These are phyloP conservation scores for Candida parachauliodes DNA, from an alignment of 805 yeast genomes.

Conservation along the genomic window DNA sequence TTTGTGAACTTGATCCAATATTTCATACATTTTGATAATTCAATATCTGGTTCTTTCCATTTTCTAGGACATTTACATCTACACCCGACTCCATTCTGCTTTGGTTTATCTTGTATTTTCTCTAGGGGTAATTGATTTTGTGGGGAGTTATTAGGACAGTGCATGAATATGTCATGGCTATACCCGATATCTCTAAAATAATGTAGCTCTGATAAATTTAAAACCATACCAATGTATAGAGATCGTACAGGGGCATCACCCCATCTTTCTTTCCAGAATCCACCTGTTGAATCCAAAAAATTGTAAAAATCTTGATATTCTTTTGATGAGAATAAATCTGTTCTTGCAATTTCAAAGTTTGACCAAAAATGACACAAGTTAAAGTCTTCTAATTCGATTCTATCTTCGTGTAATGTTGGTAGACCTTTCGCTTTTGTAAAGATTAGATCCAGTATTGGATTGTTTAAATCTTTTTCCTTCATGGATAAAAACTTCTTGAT, in stretches of 20 bases:
- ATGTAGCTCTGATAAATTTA: slow-evolving; percentile 69
- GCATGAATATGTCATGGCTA: slow-evolving; percentile 72
- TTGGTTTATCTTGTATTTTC: slow-evolving; percentile 31
- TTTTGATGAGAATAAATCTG: slow-evolving; percentile 67
- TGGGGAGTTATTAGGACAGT: slow-evolving; percentile 69
- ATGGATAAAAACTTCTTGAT: slow-evolving; percentile 19
- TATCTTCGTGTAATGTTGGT: slow-evolving; percentile 44
- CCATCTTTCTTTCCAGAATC: slow-evolving; percentile 92
- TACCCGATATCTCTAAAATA: slow-evolving; percentile 94
- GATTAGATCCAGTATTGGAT: slow-evolving; percentile 34
- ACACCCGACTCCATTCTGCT: slow-evolving; percentile 66
- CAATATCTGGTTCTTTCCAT: slow-evolving; percentile 44
- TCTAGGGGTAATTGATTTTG: slow-evolving; percentile 46
- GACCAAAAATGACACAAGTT: slow-evolving; percentile 90
- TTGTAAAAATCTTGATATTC: slow-evolving; percentile 66
- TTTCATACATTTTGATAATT: slow-evolving; percentile 51
- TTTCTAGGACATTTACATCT: slow-evolving; percentile 71
- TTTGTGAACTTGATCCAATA: slow-evolving; percentile 45
- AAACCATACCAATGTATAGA: slow-evolving; percentile 73
- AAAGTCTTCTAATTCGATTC: slow-evolving; percentile 63
- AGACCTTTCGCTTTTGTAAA: slow-evolving; percentile 32
- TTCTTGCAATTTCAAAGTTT: slow-evolving; percentile 85
- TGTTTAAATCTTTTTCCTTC: slow-evolving; percentile 18
- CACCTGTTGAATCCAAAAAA: slow-evolving; percentile 67
- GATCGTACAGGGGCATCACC: slow-evolving; percentile 97